Evolutionary conservation across 2,329 filamentous ascomycete species (phyloP), one percentile per base, ranked within the genome.

Genomic region (Pleurostoma richardsiae): DNA sequence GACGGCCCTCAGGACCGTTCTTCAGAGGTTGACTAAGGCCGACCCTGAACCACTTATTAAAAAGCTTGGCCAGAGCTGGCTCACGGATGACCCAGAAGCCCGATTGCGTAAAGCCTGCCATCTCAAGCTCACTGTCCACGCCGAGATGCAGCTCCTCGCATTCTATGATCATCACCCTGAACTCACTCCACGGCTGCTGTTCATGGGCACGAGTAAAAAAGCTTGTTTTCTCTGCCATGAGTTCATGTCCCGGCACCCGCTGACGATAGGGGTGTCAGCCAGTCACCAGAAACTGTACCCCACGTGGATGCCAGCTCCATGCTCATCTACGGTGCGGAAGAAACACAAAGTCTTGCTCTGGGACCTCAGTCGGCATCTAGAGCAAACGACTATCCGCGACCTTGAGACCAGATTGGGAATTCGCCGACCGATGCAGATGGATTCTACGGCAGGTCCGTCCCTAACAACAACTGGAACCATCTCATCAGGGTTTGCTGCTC

Each of bases 121-220:
- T 4, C n/a, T 51, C 30, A 42, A 44, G 3, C 52, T 63, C 1
- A 60, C 57, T 1, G 48, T 61, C 0, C 62, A 65, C 43, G 62
- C 62, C 2, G 61, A 65, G 44, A 58, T 64, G 54, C 62, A 65
- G 46, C 44, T 64, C 4, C 30, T 62, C 45, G 50, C 43, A 2
- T 65, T 63, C 29, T 64, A 65, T 40, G 59, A 63, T 28, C 44
- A 50, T n/a, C 44, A 59, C n/a, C 53, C 54, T 7, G 6, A 50
- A 1, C 44, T 42, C 4, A 51, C 27, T 28, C 60, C 59, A 6
- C 40, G 43, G 4, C 38, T 63, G 8, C 44, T 44, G 0, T 59
- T 59, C 30, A 63, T 65, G 19, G 62, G 62, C 6, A 59, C 58
- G 0, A 64, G 62, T 45, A 64, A 64, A 46, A 65, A 64, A 40